These are phyloP conservation scores for Teratosphaeria epicoccoides DNA, from an alignment of 2,329 filamentous ascomycete species.

Conservation along the genomic window DNA sequence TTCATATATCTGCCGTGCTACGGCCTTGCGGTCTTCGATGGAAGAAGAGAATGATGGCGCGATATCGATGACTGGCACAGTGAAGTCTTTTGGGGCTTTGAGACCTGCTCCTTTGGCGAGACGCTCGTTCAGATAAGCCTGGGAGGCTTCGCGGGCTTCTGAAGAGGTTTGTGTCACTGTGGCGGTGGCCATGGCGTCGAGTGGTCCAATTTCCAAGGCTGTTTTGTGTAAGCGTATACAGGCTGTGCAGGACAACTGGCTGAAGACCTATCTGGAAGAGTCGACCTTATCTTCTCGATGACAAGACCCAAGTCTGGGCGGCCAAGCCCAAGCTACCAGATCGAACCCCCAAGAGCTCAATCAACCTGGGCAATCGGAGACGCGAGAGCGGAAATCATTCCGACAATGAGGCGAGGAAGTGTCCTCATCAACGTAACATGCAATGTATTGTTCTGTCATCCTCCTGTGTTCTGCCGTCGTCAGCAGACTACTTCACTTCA, in stretches of 20 bases:
- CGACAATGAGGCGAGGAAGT: background rate
- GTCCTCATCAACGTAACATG: no score
- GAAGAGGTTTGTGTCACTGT: conserved; percentile 12
- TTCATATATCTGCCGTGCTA: conserved; percentile 30
- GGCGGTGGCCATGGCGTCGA: conserved; percentile 2
- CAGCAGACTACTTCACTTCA: no score
- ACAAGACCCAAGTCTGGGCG: background rate
- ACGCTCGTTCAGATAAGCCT: conserved; percentile 26
- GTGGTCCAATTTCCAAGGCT: background rate
- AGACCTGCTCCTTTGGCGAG: conserved; percentile 14
- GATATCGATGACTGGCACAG: conserved; percentile 31
- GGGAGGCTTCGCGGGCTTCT: conserved; percentile 27
- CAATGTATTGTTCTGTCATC: no score
- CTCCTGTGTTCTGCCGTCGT: no score
- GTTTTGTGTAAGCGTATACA: background rate
- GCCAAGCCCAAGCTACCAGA: background rate
- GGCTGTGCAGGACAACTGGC: background rate
- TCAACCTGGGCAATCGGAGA: background rate
- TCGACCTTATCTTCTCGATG: background rate
- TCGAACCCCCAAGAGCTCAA: no score
- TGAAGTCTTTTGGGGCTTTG: conserved; percentile 16
- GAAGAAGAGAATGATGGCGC: conserved; percentile 26
- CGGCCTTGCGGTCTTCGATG: conserved; percentile 23
- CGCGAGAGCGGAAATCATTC: background rate
- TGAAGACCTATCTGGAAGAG: background rate